A percentile compares a stretch with the other conserved stretches of the same genome.
These are phyloP conservation scores for Stereocaulon alpinum DNA, from an alignment of 495 filamentous ascomycete genomes.

Conservation along the genomic window DNA sequence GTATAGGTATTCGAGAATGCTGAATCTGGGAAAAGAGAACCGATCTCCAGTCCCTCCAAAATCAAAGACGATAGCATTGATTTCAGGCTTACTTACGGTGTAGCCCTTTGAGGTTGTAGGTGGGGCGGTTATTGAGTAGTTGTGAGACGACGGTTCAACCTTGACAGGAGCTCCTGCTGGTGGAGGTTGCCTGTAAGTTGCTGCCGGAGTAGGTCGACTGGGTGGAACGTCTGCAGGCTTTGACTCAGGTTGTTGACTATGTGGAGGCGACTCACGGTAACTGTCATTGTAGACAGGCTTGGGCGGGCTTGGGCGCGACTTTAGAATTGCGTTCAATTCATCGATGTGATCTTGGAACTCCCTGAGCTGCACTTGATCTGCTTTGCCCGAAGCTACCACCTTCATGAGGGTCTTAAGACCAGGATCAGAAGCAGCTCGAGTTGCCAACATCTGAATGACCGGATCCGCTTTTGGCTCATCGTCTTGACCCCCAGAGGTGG, in stretches of 20 bases:
- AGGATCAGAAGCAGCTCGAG: constrained; percentile 72
- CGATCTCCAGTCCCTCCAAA: constrained; percentile 75
- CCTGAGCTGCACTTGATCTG: constrained; percentile 66
- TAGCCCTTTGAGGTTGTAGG: constrained; percentile 3
- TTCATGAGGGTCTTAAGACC: constrained; percentile 94
- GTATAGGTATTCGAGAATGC: constrained; percentile 63
- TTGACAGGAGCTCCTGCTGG: constrained; percentile 23
- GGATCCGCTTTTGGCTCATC: constrained; percentile 60
- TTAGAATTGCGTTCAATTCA: constrained; percentile 60
- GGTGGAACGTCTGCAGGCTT: constrained; percentile 8
- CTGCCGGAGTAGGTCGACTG: constrained; percentile 16
- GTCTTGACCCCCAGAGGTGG: constrained; percentile 1
- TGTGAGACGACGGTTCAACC: constrained; percentile 14
- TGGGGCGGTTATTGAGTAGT: constrained; percentile 9
- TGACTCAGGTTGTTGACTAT: constrained; percentile 21
- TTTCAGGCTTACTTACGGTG: constrained; percentile 38
- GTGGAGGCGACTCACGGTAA: constrained; percentile 16
- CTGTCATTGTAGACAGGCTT: constrained; percentile 22
- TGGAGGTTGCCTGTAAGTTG: constrained; percentile 19
- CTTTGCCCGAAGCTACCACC: constrained; percentile 80
- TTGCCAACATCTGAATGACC: constrained; percentile 89
- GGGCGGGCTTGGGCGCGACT: constrained; percentile 33
- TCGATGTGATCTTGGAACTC: constrained; percentile 91
- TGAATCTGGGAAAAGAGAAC: constrained; percentile 79
- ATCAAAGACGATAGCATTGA: constrained; percentile 71